A percentile compares a stretch with the other conserved stretches of the same genome.
Conservation (phyloP, 345 rosid genomes). For the Syzygium grande region DNA sequence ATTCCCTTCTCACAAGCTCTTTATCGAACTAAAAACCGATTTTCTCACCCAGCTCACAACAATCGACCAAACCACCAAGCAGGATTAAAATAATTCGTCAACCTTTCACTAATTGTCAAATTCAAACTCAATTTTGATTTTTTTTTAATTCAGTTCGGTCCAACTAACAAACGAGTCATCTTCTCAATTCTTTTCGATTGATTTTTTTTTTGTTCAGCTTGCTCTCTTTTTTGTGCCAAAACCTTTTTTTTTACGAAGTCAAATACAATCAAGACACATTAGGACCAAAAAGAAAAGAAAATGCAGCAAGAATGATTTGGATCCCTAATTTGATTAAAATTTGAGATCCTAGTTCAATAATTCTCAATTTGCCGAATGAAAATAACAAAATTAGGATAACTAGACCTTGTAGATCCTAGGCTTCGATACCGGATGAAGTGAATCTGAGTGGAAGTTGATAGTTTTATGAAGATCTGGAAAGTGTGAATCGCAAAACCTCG, state of each 20-base stretch:
- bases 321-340: background rate
- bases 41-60: background rate
- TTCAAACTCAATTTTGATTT: background rate
- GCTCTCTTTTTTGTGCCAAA: background rate
- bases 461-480: fast-evolving
- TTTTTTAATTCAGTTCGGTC: too few species aligned
- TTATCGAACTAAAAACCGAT: background rate
- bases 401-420: background rate
- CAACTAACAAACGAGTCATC: too few species aligned
- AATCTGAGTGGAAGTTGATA: too few species aligned
- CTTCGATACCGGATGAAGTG: too few species aligned
- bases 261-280: too few species aligned
- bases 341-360: background rate
- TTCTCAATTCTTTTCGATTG: too few species aligned
- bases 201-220: background rate
- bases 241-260: too few species aligned
- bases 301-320: background rate
- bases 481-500: background rate
- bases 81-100: fast-evolving
- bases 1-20: background rate
- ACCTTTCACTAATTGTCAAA: background rate
- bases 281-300: too few species aligned
- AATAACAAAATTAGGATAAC: background rate
- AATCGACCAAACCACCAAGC: background rate
- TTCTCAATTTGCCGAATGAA: too few species aligned